Evolutionary conservation across 73 alveolate species (phyloP), one percentile per base, ranked within the genome.

Genomic region (Paramecium bursaria): DNA sequence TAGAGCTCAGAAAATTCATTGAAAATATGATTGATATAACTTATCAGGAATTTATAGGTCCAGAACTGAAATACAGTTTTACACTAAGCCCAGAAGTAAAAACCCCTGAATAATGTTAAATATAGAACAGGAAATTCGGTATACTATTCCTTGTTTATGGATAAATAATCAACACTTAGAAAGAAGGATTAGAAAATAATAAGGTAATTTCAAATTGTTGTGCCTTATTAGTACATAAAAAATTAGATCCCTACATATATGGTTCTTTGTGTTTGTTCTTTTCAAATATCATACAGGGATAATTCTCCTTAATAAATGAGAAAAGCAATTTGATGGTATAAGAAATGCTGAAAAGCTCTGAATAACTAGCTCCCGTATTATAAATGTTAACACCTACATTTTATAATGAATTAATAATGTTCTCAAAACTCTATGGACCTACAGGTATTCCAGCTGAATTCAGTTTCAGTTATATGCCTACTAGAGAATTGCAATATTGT

Each of bases 211-310:
- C n/a, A n/a, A n/a, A n/a, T n/a, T n/a, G n/a, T n/a, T n/a, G n/a
- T n/a, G n/a, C n/a, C n/a, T n/a, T n/a, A n/a, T n/a, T n/a, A n/a
- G n/a, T n/a, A n/a, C n/a, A n/a, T 26, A 51, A 11, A 25, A 57
- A 57, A 57, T 13, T 57, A 30, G 76, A 57, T 27, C 76, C 76
- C 17, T 57, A 57, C 31, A 57, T 57, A 11, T 57, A 57, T 57
- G 76, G 76, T 25, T 11, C 31, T 57, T 50, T 57, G 17, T 57
- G 76, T 15, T 57, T 29, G 31, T 57, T 57, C 31, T 26, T 57
- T 29, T 27, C 31, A 26, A 57, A 48, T 10, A 26, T 57, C 26
- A 25, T 57, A 29, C 29, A 23, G 25, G 31, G 76, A 29, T 26
- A 57, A 57, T 33, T 23, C 14, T 57, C 51, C 31, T 15, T 10